Conservation (phyloP, 495 filamentous ascomycete genomes). For the Hamigera avellanea region DNA sequence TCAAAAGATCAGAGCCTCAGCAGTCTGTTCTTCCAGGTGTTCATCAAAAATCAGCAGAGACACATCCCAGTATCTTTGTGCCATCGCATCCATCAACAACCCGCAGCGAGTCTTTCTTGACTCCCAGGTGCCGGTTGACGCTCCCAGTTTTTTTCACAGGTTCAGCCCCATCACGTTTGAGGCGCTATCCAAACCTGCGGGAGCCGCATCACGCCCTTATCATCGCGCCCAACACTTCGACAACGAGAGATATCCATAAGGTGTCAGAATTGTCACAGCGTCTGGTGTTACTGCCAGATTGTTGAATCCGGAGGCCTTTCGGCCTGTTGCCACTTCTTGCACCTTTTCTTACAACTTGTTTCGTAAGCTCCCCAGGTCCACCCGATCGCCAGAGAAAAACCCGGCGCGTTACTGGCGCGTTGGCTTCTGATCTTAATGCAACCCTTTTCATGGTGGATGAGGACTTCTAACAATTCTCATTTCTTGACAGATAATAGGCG, state of each 20-base stretch:
- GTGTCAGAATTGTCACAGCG: constrained; percentile 3
- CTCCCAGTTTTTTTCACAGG: background rate
- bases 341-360: constrained; percentile 12
- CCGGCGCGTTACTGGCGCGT: constrained; percentile 17
- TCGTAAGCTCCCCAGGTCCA: constrained; percentile 10
- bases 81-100: too few species aligned
- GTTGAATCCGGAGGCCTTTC: constrained; percentile 6
- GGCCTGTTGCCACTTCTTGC: constrained; percentile 4
- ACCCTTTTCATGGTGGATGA: background rate
- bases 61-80: too few species aligned
- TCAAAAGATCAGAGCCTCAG: too few species aligned
- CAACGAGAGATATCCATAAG: background rate
- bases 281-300: constrained; percentile 21
- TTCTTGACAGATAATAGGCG: constrained; percentile 22
- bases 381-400: constrained; percentile 6
- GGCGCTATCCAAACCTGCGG: constrained; percentile 1
- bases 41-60: too few species aligned
- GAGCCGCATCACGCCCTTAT: constrained; percentile 3
- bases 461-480: background rate
- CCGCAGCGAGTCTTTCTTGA: too few species aligned
- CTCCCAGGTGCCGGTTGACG: too few species aligned
- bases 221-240: too few species aligned
- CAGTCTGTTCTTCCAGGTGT: too few species aligned
- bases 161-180: constrained; percentile 4
- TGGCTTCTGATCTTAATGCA: constrained; percentile 8